phyloP scores from a whole-genome alignment of 1,284 basidiomycete species.

The Filobasidium uniguttulatum region DNA sequence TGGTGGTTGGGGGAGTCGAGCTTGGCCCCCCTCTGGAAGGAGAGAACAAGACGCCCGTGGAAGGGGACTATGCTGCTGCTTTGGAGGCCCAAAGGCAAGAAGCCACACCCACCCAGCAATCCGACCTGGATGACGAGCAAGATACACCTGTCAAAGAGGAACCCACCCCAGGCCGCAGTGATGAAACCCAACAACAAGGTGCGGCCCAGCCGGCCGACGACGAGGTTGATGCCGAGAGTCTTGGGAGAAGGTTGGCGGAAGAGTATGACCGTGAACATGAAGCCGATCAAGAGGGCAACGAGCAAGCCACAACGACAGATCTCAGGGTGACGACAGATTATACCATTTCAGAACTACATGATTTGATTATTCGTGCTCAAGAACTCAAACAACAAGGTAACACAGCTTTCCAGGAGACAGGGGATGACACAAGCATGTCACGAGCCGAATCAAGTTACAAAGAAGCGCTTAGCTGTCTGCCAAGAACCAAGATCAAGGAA shows the following conservation, averaged over 20 bases:
- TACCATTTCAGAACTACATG: not conserved
- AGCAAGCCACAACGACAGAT: not conserved
- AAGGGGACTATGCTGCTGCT: not conserved
- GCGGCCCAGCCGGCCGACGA: not conserved
- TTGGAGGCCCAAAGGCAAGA: not conserved
- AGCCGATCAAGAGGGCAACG: not conserved
- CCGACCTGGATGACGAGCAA: not conserved
- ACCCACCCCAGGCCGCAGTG: not conserved
- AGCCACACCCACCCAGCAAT: no score
- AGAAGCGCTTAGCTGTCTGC: not conserved
- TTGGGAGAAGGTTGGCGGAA: not conserved
- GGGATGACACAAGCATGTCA: no score
- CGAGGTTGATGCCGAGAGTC: not conserved
- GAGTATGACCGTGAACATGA: not conserved
- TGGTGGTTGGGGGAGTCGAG: no score
- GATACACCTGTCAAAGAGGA: not conserved
- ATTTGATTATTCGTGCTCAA: not conserved
- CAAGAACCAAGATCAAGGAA: not conserved
- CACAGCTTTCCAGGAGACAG: not conserved
- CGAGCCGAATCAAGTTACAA: constrained; percentile 1
- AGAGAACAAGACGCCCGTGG: not conserved
- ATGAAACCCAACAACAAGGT: no score
- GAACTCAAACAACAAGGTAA: constrained; percentile 1
- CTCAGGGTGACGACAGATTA: not conserved
- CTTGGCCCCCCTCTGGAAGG: no score